These are phyloP conservation scores for Saccharomycopsis schoenii DNA, from an alignment of 805 yeast genomes.

Conservation along the genomic window DNA sequence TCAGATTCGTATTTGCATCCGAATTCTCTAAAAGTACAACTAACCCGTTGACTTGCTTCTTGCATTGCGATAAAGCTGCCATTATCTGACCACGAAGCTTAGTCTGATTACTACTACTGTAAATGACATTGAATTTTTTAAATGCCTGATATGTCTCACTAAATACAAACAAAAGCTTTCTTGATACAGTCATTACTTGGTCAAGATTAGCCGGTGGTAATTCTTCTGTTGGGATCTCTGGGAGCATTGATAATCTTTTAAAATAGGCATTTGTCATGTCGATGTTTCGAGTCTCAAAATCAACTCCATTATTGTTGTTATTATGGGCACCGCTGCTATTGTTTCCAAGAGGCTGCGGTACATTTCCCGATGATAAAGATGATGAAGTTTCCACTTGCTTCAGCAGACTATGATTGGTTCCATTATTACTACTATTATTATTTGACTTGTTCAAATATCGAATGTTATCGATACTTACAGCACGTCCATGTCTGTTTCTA, in stretches of 20 bases:
- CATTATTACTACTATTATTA: neutral
- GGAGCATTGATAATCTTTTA: conserved; percentile 36
- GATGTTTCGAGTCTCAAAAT: conserved; percentile 1
- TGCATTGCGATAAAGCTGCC: conserved; percentile 24
- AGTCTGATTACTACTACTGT: conserved; percentile 6
- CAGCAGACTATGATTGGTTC: neutral
- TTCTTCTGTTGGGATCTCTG: conserved; percentile 13
- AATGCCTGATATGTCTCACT: conserved; percentile 38
- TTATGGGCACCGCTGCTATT: neutral
- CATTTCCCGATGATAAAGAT: neutral
- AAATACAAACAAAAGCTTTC: conserved; percentile 35
- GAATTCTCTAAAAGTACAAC: conserved; percentile 33
- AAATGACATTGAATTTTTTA: conserved; percentile 28
- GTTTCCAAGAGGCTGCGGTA: neutral
- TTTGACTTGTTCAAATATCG: neutral
- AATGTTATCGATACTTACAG: neutral
- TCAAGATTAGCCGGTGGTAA: neutral
- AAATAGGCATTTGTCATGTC: conserved; percentile 39
- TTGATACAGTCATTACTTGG: conserved; percentile 27
- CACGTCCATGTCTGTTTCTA: neutral
- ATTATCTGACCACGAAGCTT: neutral
- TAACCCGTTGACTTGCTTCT: conserved; percentile 32
- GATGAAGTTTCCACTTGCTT: neutral
- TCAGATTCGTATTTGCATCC: conserved; percentile 20
- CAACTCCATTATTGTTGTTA: neutral